Conservation (phyloP, 495 filamentous ascomycete genomes). For the Aspergillus funiculosus region DNA sequence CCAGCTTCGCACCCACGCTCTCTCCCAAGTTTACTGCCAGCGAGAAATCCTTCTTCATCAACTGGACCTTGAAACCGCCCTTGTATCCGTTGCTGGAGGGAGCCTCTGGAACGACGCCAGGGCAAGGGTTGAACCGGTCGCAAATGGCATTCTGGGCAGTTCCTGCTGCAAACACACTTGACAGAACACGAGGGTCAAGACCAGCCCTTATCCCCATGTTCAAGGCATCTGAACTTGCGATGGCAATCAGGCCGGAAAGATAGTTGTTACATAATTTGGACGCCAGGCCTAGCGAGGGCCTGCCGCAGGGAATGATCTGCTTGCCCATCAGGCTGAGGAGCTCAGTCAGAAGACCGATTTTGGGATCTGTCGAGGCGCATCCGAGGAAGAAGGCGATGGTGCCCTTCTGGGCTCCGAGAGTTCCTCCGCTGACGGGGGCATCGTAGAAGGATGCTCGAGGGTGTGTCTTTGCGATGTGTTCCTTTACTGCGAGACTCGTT, state of each 20-base stretch:
- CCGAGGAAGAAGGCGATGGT: conserved; percentile 48
- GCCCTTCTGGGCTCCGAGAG: conserved; percentile 41
- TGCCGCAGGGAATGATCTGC: conserved; percentile 47
- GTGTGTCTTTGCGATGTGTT: conserved; percentile 18
- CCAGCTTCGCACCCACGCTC: conserved; percentile 37
- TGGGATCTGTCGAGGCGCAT: conserved; percentile 27
- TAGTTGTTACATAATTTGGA: conserved; percentile 55
- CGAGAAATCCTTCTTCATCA: conserved; percentile 51
- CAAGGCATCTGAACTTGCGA: conserved; percentile 49
- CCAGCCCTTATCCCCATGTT: conserved; percentile 51
- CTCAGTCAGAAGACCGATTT: conserved; percentile 24
- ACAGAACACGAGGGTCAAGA: conserved; percentile 42
- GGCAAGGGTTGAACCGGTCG: conserved; percentile 48
- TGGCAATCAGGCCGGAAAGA: conserved; percentile 46
- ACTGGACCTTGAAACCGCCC: conserved; percentile 47
- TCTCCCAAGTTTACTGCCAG: conserved; percentile 45
- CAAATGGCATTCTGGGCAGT: conserved; percentile 47
- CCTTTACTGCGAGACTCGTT: conserved; percentile 33
- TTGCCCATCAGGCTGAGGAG: conserved; percentile 43
- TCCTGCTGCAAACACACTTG: conserved; percentile 43
- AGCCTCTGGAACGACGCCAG: conserved; percentile 43
- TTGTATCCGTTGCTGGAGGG: conserved; percentile 44
- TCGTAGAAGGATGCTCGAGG: conserved; percentile 35
- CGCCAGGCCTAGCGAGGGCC: conserved; percentile 44
- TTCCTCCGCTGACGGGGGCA: conserved; percentile 42